These are phyloP conservation scores for Gracilaria gracilis DNA, from an alignment of 23 red algal species.

Conservation along the genomic window DNA sequence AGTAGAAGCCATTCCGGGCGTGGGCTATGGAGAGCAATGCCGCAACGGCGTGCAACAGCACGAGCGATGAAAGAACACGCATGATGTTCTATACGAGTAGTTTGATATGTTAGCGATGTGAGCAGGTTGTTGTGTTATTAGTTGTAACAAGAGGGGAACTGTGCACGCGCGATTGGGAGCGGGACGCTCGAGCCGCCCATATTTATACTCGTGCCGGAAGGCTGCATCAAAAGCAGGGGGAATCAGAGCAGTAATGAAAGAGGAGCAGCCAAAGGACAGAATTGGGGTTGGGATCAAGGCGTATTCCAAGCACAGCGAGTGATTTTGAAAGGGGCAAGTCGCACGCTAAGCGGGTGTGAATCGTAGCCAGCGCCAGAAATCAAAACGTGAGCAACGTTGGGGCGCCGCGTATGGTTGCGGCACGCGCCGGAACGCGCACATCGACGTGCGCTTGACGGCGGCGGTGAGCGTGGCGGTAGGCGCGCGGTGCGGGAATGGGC, in stretches of 20 bases:
- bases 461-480: background rate
- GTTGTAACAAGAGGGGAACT: no score
- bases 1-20: background rate
- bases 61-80: background rate
- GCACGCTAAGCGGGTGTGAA: conserved; percentile 3
- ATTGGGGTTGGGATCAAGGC: background rate
- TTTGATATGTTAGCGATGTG: background rate
- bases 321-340: background rate
- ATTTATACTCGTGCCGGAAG: no score
- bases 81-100: background rate
- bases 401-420: background rate
- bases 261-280: background rate
- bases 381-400: conserved; percentile 12
- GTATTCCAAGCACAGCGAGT: background rate
- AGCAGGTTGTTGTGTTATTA: no score
- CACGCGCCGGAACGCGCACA: background rate
- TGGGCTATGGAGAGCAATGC: background rate
- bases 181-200: no score
- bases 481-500: background rate
- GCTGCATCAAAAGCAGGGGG: no score
- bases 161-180: no score
- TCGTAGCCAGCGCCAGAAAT: background rate
- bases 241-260: background rate
- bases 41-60: background rate
- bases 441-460: background rate